Conservation (phyloP, 2,329 filamentous ascomycete species). For the Colletotrichum falcatum region DNA sequence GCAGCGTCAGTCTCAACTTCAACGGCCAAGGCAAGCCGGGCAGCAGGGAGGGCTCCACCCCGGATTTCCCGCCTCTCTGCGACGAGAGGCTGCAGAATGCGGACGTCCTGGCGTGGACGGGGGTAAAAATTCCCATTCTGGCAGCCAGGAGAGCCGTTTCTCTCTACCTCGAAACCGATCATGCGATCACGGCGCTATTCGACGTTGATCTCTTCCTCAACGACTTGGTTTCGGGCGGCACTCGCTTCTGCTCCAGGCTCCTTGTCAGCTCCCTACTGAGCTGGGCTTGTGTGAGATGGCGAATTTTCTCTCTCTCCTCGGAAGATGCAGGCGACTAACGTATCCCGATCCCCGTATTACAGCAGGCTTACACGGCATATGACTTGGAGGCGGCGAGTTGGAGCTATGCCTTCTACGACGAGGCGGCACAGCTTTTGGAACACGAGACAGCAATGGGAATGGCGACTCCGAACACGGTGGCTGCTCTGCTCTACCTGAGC, state of each 20-base stretch:
- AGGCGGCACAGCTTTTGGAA: background rate
- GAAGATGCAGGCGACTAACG: background rate
- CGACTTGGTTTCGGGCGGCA: constrained; percentile 43
- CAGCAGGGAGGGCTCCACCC: background rate
- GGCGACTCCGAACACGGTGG: constrained; percentile 3
- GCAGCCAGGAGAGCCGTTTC: constrained; percentile 40
- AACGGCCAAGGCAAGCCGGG: background rate
- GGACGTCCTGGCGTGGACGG: constrained; percentile 14
- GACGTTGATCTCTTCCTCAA: constrained; percentile 46
- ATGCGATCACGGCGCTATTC: constrained; percentile 48
- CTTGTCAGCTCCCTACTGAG: constrained; percentile 43
- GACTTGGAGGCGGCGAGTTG: background rate
- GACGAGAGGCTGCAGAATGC: constrained; percentile 25
- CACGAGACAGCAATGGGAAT: constrained; percentile 2
- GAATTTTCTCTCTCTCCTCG: background rate
- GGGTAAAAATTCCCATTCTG: background rate
- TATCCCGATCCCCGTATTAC: background rate
- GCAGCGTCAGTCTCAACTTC: background rate
- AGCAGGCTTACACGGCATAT: constrained; percentile 26
- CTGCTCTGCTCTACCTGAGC: constrained; percentile 22
- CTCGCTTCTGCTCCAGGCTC: constrained; percentile 47
- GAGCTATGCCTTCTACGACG: constrained; percentile 23
- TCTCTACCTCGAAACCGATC: constrained; percentile 47
- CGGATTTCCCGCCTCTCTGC: background rate
- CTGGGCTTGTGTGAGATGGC: constrained; percentile 24